A percentile compares a stretch with the other conserved stretches of the same genome.
phyloP scores from a whole-genome alignment of 768 basidiomycete genomes.

The Lepiota brunneoincarnata region DNA sequence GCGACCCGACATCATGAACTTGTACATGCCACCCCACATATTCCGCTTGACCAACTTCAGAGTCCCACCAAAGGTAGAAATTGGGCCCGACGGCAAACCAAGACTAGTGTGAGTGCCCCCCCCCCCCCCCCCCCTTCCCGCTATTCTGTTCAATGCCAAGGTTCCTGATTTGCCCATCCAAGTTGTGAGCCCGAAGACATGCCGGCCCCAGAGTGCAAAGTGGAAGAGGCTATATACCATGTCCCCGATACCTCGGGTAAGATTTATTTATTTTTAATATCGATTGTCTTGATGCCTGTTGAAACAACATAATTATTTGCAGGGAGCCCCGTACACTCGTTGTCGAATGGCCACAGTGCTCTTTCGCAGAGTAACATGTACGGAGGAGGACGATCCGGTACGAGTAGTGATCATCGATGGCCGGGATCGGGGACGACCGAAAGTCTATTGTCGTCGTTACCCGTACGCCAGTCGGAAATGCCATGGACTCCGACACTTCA shows the following conservation, averaged over 20 bases:
- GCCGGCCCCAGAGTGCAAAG: conserved; percentile 44
- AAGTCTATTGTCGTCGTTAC: conserved; percentile 4
- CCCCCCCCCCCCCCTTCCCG: neutral
- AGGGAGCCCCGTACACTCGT: conserved; percentile 29
- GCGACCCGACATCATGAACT: conserved; percentile 66
- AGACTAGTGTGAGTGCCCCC: conserved; percentile 55
- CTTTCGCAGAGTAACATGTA: conserved; percentile 7
- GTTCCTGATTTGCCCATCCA: conserved; percentile 9
- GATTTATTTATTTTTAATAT: neutral
- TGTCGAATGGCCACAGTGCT: conserved; percentile 12
- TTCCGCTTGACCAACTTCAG: conserved; percentile 81
- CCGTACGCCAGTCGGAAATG: conserved; percentile 7
- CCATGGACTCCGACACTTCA: conserved; percentile 7
- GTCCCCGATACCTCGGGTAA: conserved; percentile 32
- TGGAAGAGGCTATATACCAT: conserved; percentile 44
- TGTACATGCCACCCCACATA: conserved; percentile 74
- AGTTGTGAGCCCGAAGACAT: conserved; percentile 45
- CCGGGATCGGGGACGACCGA: conserved; percentile 4
- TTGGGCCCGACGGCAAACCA: conserved; percentile 65
- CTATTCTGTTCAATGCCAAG: conserved; percentile 10
- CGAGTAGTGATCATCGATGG: conserved; percentile 19
- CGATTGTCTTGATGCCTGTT: conserved; percentile 18
- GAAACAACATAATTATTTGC: conserved; percentile 32
- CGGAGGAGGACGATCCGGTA: conserved; percentile 15
- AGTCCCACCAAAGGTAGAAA: conserved; percentile 77